Conservation (phyloP, 139 green algal species). For the Desmodesmus armatus region DNA sequence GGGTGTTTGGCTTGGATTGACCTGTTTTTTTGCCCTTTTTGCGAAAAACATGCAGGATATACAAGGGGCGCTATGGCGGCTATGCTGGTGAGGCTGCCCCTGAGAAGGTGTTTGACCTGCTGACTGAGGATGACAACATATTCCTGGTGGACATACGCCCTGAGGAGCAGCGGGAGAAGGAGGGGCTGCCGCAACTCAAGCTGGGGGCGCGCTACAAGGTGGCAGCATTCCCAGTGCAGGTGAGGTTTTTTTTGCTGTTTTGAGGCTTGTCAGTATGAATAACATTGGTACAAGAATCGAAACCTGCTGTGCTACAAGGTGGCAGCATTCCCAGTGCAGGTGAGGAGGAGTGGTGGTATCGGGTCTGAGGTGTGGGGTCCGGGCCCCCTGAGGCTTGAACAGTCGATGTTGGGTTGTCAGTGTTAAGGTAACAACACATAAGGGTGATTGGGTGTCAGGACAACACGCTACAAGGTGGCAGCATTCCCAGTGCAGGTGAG, state of each 20-base stretch:
- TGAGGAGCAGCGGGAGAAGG: constrained; percentile 52
- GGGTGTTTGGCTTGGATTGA: too few species aligned
- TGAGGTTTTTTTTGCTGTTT: too few species aligned
- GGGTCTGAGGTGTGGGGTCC: too few species aligned
- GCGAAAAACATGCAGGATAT: too few species aligned
- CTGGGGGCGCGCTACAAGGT: constrained; percentile 63
- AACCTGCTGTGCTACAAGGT: constrained; percentile 64
- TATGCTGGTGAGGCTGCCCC: constrained; percentile 61
- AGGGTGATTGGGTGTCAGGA: too few species aligned
- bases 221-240: constrained; percentile 45
- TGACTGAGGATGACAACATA: constrained; percentile 40
- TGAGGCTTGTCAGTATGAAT: too few species aligned
- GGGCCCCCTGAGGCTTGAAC: too few species aligned
- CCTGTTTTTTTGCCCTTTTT: too few species aligned
- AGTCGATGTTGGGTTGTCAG: too few species aligned
- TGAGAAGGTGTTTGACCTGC: constrained; percentile 38
- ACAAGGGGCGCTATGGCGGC: constrained; percentile 53
- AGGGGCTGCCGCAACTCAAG: constrained; percentile 64
- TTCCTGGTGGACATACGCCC: constrained; percentile 71
- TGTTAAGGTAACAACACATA: too few species aligned
- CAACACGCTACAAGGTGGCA: constrained; percentile 63
- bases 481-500: constrained; percentile 43
- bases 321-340: constrained; percentile 45
- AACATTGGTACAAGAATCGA: too few species aligned
- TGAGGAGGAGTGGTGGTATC: too few species aligned